A percentile compares a stretch with the other conserved stretches of the same genome.
phyloP scores from a whole-genome alignment of 805 yeast species.

The Candida berthetii region DNA sequence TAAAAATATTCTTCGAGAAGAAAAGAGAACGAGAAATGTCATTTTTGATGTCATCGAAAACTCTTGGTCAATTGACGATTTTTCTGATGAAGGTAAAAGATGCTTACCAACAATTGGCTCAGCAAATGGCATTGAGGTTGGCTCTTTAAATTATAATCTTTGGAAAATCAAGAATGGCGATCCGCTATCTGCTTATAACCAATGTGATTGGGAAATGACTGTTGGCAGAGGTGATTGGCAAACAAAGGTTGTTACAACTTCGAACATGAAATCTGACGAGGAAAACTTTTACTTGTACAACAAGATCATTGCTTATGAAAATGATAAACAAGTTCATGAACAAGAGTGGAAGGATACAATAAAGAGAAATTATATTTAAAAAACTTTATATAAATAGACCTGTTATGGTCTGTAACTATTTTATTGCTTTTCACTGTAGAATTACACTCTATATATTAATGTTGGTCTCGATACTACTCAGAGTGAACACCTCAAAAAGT shows the following conservation, averaged over 20 bases:
- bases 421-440: no score
- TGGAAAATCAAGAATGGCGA: constrained; percentile 30
- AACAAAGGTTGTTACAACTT: constrained; percentile 24
- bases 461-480: no score
- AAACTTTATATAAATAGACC: no score
- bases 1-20: constrained; percentile 20
- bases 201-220: constrained; percentile 33
- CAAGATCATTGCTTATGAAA: constrained; percentile 28
- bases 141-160: constrained; percentile 31
- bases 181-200: constrained; percentile 32
- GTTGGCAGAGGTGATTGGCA: constrained; percentile 37
- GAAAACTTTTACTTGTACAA: constrained; percentile 27
- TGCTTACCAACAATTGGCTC: constrained; percentile 25
- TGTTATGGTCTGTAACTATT: no score
- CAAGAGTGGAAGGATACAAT: constrained; percentile 28
- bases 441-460: no score
- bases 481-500: no score
- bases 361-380: constrained; percentile 26
- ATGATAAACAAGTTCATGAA: constrained; percentile 23
- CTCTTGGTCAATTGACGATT: constrained; percentile 11
- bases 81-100: constrained; percentile 28
- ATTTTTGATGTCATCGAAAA: no score
- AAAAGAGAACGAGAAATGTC: constrained; percentile 4
- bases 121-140: constrained; percentile 31
- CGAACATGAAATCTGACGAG: constrained; percentile 25